Percentiles rank a stretch among this genome's conserved stretches.
Conservation (phyloP, 169 alveolate species). For the Plasmodium coatneyi region DNA sequence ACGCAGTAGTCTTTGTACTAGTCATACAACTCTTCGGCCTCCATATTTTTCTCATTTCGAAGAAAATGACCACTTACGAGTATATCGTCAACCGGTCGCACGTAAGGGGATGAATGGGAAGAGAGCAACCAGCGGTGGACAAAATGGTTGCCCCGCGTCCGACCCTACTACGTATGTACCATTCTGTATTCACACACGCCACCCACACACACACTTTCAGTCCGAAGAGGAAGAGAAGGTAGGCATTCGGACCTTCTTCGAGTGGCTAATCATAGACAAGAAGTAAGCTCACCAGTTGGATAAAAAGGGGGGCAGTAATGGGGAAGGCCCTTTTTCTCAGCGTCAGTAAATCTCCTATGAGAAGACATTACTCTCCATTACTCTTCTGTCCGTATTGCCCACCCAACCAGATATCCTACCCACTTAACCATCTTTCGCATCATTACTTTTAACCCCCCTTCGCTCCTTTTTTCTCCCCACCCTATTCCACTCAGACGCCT, state of each 20-base stretch:
- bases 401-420: neutral
- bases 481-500: neutral
- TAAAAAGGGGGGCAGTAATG: neutral
- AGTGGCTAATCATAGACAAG: slow-evolving; percentile 73
- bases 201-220: slow-evolving; percentile 12
- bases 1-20: slow-evolving; percentile 41
- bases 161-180: neutral
- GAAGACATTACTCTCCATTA: neutral
- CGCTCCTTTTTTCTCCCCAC: neutral
- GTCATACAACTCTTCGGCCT: slow-evolving; percentile 79
- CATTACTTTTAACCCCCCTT: neutral
- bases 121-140: neutral
- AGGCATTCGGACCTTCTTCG: slow-evolving; percentile 64
- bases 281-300: neutral
- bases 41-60: slow-evolving; percentile 77
- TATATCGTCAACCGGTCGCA: slow-evolving; percentile 76
- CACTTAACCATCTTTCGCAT: neutral
- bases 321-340: neutral
- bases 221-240: slow-evolving; percentile 50
- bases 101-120: neutral
- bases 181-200: neutral
- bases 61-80: slow-evolving; percentile 81
- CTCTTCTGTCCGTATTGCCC: neutral
- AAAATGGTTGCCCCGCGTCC: neutral
- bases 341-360: neutral